Conservation (phyloP, 306 rosid species). For the Purshia tridentata region DNA sequence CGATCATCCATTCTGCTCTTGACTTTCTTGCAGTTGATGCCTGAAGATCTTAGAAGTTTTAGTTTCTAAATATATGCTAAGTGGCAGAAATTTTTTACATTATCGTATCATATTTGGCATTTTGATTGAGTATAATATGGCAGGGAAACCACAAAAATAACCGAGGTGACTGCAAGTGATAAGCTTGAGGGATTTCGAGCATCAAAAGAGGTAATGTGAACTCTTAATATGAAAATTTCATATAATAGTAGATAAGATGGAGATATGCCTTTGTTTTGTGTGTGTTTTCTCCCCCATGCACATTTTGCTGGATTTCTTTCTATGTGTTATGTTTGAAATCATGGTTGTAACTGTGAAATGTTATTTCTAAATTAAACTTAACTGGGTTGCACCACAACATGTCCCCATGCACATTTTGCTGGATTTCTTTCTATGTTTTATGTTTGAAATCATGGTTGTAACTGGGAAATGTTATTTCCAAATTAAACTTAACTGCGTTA, state of each 20-base stretch:
- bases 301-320: background rate
- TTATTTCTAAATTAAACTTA: no score
- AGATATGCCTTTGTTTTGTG: background rate
- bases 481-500: background rate
- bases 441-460: no score
- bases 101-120: background rate
- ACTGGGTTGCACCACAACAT: no score
- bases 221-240: slow-evolving; percentile 12
- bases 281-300: background rate
- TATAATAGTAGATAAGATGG: background rate
- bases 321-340: background rate
- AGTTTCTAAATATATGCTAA: background rate
- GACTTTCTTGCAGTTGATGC: background rate
- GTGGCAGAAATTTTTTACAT: background rate
- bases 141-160: slow-evolving; percentile 75
- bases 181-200: slow-evolving; percentile 91
- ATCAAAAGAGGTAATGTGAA: slow-evolving; percentile 74
- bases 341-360: background rate
- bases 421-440: no score
- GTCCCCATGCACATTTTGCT: no score
- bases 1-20: background rate
- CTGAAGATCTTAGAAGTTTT: background rate
- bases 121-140: slow-evolving; percentile 17
- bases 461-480: no score
- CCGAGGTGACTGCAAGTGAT: slow-evolving; percentile 91